A percentile compares a stretch with the other conserved stretches of the same genome.
These are phyloP conservation scores for Schizophyllum amplum DNA, from an alignment of 1,284 basidiomycete genomes.

Conservation along the genomic window DNA sequence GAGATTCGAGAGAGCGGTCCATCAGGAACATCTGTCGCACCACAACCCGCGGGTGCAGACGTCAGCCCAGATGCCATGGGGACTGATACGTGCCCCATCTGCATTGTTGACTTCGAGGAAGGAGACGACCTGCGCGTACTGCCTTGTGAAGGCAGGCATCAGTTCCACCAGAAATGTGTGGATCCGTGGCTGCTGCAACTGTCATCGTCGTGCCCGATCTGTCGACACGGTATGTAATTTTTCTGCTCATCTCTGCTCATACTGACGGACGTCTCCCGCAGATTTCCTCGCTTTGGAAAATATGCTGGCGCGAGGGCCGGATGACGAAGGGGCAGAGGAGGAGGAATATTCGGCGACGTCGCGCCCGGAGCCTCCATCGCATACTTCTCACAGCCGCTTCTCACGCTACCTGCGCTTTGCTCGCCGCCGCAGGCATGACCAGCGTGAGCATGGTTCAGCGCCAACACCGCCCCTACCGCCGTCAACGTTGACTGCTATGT, in stretches of 20 bases:
- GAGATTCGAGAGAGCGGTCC: too few species aligned
- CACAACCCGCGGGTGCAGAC: conserved; percentile 22
- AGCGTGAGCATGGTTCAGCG: background rate
- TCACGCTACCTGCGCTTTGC: conserved; percentile 6
- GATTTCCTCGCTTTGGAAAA: conserved; percentile 43
- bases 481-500: too few species aligned
- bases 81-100: conserved; percentile 87
- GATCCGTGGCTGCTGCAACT: conserved; percentile 85
- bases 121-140: conserved; percentile 85
- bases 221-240: conserved; percentile 67
- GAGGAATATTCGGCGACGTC: background rate
- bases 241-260: background rate
- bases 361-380: background rate
- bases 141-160: conserved; percentile 84
- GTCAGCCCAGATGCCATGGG: conserved; percentile 61
- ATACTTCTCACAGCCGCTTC: conserved; percentile 3
- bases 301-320: conserved; percentile 31
- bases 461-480: too few species aligned
- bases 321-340: conserved; percentile 10
- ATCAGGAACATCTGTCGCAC: background rate
- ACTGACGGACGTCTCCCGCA: conserved; percentile 14
- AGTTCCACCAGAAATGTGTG: conserved; percentile 79
- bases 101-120: conserved; percentile 87
- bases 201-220: conserved; percentile 87
- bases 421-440: background rate